phyloP scores from a whole-genome alignment of 164 flowering plant genomes.

The Dillenia suffruticosa region DNA sequence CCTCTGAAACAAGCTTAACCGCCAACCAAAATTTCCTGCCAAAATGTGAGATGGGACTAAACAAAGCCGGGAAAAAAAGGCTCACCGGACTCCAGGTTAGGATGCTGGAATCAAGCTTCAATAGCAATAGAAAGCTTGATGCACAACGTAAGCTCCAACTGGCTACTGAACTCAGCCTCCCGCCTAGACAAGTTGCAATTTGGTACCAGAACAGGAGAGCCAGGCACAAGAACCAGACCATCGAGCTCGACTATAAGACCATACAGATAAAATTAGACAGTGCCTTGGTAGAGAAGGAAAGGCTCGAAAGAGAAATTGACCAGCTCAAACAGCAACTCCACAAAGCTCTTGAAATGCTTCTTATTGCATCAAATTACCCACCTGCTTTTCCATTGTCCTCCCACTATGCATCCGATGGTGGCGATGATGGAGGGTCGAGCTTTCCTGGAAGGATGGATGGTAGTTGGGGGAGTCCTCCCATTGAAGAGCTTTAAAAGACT shows the following conservation, averaged over 20 bases:
- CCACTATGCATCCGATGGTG: too few relatives aligned
- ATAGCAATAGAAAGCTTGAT: conserved; percentile 27
- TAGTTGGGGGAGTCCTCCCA: too few relatives aligned
- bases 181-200: conserved; percentile 35
- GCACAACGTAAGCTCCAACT: conserved; percentile 29
- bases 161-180: conserved; percentile 26
- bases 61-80: conserved; percentile 26
- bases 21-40: too few relatives aligned
- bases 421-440: too few relatives aligned
- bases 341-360: conserved; percentile 24
- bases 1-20: too few relatives aligned
- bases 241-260: conserved; percentile 27
- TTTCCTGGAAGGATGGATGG: too few relatives aligned
- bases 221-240: conserved; percentile 28
- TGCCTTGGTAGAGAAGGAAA: conserved; percentile 27
- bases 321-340: conserved; percentile 31
- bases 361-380: not conserved
- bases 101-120: conserved; percentile 32
- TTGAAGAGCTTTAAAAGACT: too few relatives aligned
- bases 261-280: conserved; percentile 26
- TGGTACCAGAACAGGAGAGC: conserved; percentile 49
- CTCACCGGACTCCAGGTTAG: conserved; percentile 26
- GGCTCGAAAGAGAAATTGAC: conserved; percentile 33
- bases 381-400: too few relatives aligned
- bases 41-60: too few relatives aligned